Evolutionary conservation across 2,329 filamentous ascomycete species (phyloP), one percentile per base, ranked within the genome.

Genomic region (Microsporum canis): DNA sequence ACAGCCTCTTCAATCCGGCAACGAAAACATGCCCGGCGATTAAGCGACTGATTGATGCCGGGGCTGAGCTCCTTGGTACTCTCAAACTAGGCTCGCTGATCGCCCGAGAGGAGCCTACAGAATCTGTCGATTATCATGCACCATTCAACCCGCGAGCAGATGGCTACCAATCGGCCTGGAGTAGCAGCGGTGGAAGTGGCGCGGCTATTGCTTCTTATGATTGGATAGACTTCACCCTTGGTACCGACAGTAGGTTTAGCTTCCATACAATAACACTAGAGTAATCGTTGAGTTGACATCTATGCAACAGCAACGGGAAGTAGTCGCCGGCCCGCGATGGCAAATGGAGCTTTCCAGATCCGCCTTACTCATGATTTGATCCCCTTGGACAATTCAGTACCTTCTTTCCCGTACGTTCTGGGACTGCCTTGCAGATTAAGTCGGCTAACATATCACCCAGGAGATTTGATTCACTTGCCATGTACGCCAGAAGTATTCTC

Each of bases 41-140:
- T 89, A 0, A 45, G 7, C 14, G 17, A 6, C 7, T 45, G 41
- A n/a, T 76, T 87, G 2, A 79, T 84, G 59, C 77, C 82, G 1
- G 86, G 86, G 0, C 85, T 82, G 0, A 73, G 75, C 1, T 76
- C 2, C 68, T 76, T 0, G 74, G 74, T 0, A 73, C 75, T 56
- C 69, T 70, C 59, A 70, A 71, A 17, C 68, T 69, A 0, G 66
- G 67, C 3, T 70, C 74, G 49, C 75, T 75, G 61, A 72, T 71
- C 1, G 71, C 71, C 29, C 68, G 68, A 10, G 70, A 72, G 45
- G 65, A 59, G 14, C 64, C 70, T 8, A 65, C 64, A 0, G 66
- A 71, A 59, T 71, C 72, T 71, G 68, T 72, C 0, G 73, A 76
- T 55, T 71, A 69, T 45, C 68, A 71, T 59, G 70, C 67, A 29